Evolutionary conservation across 2,329 filamentous ascomycete genomes (phyloP), one percentile per base, ranked within the genome.

Genomic region (Taxawa tesnikishii): DNA sequence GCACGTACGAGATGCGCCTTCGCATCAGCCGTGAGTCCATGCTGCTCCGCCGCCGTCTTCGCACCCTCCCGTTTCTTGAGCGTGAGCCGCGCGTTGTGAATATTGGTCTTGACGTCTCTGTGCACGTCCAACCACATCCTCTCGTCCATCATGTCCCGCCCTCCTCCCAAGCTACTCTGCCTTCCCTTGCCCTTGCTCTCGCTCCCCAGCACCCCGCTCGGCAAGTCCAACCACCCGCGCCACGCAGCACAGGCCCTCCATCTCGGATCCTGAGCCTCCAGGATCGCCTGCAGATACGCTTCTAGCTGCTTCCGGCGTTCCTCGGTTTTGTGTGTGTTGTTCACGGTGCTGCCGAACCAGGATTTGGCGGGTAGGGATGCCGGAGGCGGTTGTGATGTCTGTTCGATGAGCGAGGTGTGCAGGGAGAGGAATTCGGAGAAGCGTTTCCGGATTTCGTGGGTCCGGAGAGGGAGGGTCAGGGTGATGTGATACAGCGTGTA

Each of bases 401-500:
- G 62, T 25, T 67, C 59, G 13, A 65, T 63, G 6, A 92, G 67
- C 4, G 68, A 58, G 17, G 62, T 54, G 58, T 90, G 73, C 11
- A 92, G 73, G 28, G 65, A 54, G 34, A 64, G 62, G 50, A 90
- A 90, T 51, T 90, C 83, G 32, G 77, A 83, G 63, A 88, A 92
- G 46, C 83, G 79, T 57, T 87, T 88, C 48, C 77, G 74, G 4
- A 85, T 66, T 42, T 80, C 77, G 46, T 79, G 81, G 4, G 79
- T 80, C 29, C 79, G 75, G 10, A 88, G 68, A 0, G 83, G 82
- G 1, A 85, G 74, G 31, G 80, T 75, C 37, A 90, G 66, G 14
- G 74, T 76, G 54, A 87, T 78, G 54, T 83, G 82, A 63, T 87
- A 88, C 42, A 79, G 68, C 0, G 81, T 87, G 55, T 75, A 84